These are phyloP conservation scores for Botryotinia convoluta DNA, from an alignment of 2,329 filamentous ascomycete species.

Conservation along the genomic window DNA sequence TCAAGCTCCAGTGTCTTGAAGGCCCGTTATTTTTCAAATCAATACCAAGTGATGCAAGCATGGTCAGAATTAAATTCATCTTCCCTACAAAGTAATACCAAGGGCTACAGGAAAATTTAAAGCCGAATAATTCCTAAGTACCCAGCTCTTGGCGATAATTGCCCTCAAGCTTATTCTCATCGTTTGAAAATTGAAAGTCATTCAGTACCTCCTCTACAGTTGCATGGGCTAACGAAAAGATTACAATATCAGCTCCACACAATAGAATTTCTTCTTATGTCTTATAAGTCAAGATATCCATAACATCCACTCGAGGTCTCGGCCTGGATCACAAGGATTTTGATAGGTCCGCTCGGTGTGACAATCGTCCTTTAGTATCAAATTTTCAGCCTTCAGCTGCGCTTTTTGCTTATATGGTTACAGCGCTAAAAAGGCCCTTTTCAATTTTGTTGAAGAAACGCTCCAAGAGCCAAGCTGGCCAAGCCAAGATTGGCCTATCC, in stretches of 20 bases:
- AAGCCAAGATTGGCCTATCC: constrained; percentile 3
- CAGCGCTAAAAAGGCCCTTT: constrained; percentile 16
- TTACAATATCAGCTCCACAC: not conserved
- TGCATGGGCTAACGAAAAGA: not conserved
- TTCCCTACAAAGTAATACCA: constrained; percentile 7
- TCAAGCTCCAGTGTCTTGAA: not conserved
- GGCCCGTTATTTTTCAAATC: not conserved
- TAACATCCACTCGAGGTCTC: not conserved
- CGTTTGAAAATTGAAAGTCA: not conserved
- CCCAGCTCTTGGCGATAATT: constrained; percentile 17
- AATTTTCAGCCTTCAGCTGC: constrained; percentile 4
- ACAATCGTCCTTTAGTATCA: not conserved
- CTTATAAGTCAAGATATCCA: not conserved
- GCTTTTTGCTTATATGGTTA: constrained; percentile 8
- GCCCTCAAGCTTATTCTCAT: not conserved
- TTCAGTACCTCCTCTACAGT: not conserved
- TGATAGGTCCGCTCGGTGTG: not conserved
- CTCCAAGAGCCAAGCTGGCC: constrained; percentile 12
- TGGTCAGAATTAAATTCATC: not conserved
- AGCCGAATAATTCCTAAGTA: constrained; percentile 16
- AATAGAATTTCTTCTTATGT: not conserved
- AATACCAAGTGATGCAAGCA: constrained; percentile 5
- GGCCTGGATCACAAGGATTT: not conserved
- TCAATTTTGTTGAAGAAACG: constrained; percentile 2
- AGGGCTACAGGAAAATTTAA: not conserved